Percentiles rank a stretch among this genome's conserved stretches.
Evolutionary conservation across 1,284 basidiomycete species (phyloP).

Genomic region (Trichosporon inkin): DNA sequence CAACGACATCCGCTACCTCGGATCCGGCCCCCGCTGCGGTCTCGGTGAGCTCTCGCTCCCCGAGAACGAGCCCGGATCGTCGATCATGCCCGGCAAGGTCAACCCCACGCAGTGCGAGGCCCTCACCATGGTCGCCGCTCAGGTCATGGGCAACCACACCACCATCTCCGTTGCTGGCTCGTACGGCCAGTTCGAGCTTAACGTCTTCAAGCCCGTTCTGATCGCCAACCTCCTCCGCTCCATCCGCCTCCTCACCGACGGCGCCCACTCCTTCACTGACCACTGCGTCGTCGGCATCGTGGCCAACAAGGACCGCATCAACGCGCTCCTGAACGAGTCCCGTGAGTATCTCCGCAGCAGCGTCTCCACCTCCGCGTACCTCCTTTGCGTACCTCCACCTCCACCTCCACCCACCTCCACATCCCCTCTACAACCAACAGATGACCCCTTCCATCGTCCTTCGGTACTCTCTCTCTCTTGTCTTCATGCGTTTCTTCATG

Average conservation of each 20-base stretch:
- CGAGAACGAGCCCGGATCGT: conserved; percentile 98
- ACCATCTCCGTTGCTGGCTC: conserved; percentile 88
- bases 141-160: conserved; percentile 98
- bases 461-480: background rate
- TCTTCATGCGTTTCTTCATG: background rate
- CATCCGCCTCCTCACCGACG: conserved; percentile 89
- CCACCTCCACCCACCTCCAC: conserved; percentile 1
- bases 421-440: background rate
- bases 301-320: conserved; percentile 92
- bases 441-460: conserved; percentile 6
- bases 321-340: conserved; percentile 84
- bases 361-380: background rate
- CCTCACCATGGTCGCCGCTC: conserved; percentile 96
- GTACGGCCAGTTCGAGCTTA: conserved; percentile 97
- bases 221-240: conserved; percentile 79
- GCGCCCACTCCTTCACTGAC: conserved; percentile 88
- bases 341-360: conserved; percentile 56
- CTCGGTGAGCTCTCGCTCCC: conserved; percentile 91
- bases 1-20: conserved; percentile 97
- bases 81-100: conserved; percentile 99
- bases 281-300: conserved; percentile 91
- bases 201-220: conserved; percentile 99
- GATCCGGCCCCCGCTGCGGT: conserved; percentile 95
- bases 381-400: background rate
- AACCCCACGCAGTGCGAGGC: conserved; percentile 99